Evolutionary conservation across 2,329 filamentous ascomycete species (phyloP), one percentile per base, ranked within the genome.

Genomic region (Penicillium crustosum): DNA sequence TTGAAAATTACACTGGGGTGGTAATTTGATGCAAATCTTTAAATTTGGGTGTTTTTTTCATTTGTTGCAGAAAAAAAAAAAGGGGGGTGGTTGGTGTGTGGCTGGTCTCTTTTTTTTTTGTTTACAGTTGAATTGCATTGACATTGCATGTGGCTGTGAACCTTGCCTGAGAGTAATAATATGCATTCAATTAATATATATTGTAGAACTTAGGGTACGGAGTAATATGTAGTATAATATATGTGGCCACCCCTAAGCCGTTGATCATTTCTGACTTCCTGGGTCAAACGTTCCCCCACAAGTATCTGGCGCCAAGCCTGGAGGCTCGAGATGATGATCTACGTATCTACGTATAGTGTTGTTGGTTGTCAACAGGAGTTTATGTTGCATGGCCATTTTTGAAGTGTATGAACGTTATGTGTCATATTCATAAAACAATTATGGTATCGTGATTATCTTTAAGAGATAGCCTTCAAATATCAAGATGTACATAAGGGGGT

Each of bases 241-340:
- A 33, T 45, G 31, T 45, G 29, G 19, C 31, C 47, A 12, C 38
- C n/a, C 23, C 17, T 21, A 27, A 23, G 31, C 12, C 15, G 27
- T 49, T 55, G 43, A n/a, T 39, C 41, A 41, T 51, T 35, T 4
- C 17, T 31, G n/a, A 27, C 13, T 48, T 23, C 42, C 9, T 31
- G 23, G 41, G 17, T 49, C 13, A 27, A 53, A 39, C 23, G 42
- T n/a, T 53, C 62, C 60, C 23, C 58, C 63, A 62, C 60, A 68
- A 64, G 62, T 61, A 63, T 45, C 21, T 39, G 9, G 36, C 4
- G 64, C 64, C 64, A 66, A 68, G 62, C 47, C 60, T 63, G 57
- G 58, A 64, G 61, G 55, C 27, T 57, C 33, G 51, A 57, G 19
- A 49, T 36, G 45, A 51, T 47, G 57, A 61, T 61, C 58, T 35